Base-by-base conservation (phyloP, 306 rosid genomes). In the Gynostemma pentaphyllum region DNA sequence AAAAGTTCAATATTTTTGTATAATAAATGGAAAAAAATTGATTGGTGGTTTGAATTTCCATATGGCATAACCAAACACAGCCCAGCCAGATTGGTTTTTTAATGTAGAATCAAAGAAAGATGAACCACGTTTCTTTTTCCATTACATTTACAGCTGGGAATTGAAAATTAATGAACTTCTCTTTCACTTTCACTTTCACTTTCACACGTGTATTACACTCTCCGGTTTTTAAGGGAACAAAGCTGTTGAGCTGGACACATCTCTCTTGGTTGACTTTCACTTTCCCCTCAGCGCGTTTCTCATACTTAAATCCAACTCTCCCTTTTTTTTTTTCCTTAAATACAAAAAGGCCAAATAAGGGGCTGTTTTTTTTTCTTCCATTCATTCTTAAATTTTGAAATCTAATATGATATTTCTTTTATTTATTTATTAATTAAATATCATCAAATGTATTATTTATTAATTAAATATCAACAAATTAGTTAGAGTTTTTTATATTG, bases 221-320 rank as follows among this genome's bases (percentile, higher is more conserved):
- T 2, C 13, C 64, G 22, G 22, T 23, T 42, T 22, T 14, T 3
- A 9, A 19, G 65, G 45, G 29, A 9, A 7, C 56, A 4, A 19
- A 62, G 39, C 8, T 0, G 67, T 50, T 62, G 67, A 42, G 52
- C 14, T 62, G 68, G 68, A 62, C 15, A 44, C 68, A 42, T 62
- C 68, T 8, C 1, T 42, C 37, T 15, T 27, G 49, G 53, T 62
- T 62, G 68, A 62, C 68, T 45, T 18, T 42, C 51, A 15, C 26
- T 62, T 56, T 56, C 62, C 4, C 16, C 39, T 44, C 52, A 15
- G 36, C 24, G 51, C 19, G 40, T 62, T 62, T 26, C 53, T 45
- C 2, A 16, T 55, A 9, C 62, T 55, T 55, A 30, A 55, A 55
- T 62, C 52, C 26, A 42, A 62, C 68, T 42, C 68, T 10, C 68